phyloP scores from a whole-genome alignment of 768 basidiomycete genomes.

The Paxillus ammoniavirescens region DNA sequence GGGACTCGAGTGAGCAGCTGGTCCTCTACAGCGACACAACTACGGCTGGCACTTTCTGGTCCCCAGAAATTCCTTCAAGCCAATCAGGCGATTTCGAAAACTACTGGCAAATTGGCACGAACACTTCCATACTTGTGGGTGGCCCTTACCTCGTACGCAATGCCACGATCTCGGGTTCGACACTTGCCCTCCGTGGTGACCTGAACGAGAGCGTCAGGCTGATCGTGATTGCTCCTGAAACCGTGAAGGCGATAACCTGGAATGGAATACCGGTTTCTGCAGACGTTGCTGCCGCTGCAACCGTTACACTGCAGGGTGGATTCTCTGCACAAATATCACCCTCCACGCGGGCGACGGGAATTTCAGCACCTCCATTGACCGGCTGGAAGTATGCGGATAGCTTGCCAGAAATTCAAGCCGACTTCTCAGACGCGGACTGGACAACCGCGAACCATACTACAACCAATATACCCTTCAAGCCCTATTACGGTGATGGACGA shows the following conservation, averaged over 20 bases:
- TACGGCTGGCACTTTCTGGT: conserved; percentile 74
- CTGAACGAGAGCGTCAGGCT: conserved; percentile 56
- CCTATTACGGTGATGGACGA: conserved; percentile 70
- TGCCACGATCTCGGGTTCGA: conserved; percentile 45
- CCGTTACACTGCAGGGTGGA: conserved; percentile 38
- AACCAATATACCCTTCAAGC: conserved; percentile 70
- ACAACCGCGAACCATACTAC: conserved; percentile 63
- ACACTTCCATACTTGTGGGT: conserved; percentile 61
- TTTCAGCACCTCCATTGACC: conserved; percentile 48
- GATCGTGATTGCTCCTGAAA: conserved; percentile 60
- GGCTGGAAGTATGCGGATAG: conserved; percentile 78
- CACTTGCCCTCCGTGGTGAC: conserved; percentile 67
- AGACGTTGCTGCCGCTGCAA: conserved; percentile 29
- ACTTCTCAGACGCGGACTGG: conserved; percentile 68
- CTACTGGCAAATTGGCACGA: conserved; percentile 76
- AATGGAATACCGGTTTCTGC: conserved; percentile 54
- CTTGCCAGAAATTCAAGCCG: conserved; percentile 61
- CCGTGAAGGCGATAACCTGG: conserved; percentile 61
- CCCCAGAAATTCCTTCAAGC: conserved; percentile 55
- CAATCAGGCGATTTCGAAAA: conserved; percentile 44
- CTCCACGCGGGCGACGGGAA: conserved; percentile 27
- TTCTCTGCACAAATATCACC: conserved; percentile 47
- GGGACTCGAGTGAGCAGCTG: conserved; percentile 66
- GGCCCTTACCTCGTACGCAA: conserved; percentile 65
- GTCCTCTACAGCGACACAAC: conserved; percentile 65